Evolutionary conservation across 2,329 filamentous ascomycete genomes (phyloP).

Genomic region (Knufia petricola): DNA sequence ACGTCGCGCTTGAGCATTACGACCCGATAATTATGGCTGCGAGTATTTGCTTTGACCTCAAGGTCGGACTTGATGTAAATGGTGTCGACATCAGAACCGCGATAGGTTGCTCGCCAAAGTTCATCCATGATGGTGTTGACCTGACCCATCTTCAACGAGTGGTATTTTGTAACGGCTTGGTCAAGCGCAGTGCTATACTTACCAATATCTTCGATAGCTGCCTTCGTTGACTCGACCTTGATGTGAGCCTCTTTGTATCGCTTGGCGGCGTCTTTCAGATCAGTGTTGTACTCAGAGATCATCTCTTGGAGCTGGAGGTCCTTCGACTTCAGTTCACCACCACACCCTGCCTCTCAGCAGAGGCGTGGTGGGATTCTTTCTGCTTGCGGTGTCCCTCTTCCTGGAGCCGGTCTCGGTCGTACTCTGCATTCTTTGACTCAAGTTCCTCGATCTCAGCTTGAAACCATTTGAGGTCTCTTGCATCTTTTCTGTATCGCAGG

Average conservation of each 20-base stretch:
- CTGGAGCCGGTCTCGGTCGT: conserved; percentile 67
- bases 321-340: conserved; percentile 74
- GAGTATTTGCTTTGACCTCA: conserved; percentile 50
- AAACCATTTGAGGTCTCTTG: conserved; percentile 58
- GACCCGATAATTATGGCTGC: conserved; percentile 92
- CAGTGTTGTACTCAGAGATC: conserved; percentile 69
- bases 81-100: conserved; percentile 92
- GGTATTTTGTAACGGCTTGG: conserved; percentile 95
- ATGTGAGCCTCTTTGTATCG: conserved; percentile 84
- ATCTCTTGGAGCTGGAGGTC: conserved; percentile 67
- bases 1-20: conserved; percentile 96
- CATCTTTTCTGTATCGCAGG: conserved; percentile 69
- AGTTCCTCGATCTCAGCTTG: conserved; percentile 62
- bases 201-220: conserved; percentile 79
- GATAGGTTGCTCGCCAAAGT: conserved; percentile 94
- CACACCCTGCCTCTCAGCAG: conserved; percentile 63
- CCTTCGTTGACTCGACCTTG: conserved; percentile 82
- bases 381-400: conserved; percentile 60
- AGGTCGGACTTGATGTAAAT: conserved; percentile 90
- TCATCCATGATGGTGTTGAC: conserved; percentile 92
- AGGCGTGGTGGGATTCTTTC: conserved; percentile 56
- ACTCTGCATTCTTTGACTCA: conserved; percentile 67
- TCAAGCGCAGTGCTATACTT: conserved; percentile 78
- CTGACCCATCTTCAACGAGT: conserved; percentile 94
- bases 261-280: conserved; percentile 72